These are phyloP conservation scores for Coprinopsis strossmayeri DNA, from an alignment of 768 basidiomycete species.

Conservation along the genomic window DNA sequence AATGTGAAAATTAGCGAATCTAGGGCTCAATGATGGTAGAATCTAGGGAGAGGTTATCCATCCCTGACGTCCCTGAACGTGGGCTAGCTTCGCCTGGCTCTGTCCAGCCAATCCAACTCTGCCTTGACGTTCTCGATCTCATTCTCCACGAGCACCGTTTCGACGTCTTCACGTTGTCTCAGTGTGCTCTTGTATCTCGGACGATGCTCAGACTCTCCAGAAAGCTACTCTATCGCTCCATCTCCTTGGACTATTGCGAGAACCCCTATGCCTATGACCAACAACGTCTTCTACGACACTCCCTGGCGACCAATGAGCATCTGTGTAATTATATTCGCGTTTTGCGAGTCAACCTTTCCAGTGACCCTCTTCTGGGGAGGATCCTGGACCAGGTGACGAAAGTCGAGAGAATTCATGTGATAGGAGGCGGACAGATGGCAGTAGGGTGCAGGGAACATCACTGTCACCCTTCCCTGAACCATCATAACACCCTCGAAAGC, in stretches of 20 bases:
- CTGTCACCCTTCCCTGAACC: neutral
- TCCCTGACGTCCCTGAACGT: no score
- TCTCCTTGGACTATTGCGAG: constrained; percentile 9
- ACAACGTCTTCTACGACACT: neutral
- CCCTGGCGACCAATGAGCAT: neutral
- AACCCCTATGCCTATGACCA: constrained; percentile 9
- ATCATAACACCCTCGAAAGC: neutral
- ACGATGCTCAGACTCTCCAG: constrained; percentile 2
- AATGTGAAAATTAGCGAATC: no score
- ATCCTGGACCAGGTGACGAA: neutral
- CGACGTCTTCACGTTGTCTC: constrained; percentile 1
- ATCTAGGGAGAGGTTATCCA: no score
- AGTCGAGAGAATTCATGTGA: neutral
- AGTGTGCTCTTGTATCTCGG: constrained; percentile 4
- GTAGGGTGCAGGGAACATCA: no score
- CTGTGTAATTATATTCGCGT: constrained; percentile 2
- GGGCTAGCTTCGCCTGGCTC: no score
- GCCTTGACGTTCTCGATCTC: constrained; percentile 10
- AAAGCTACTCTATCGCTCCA: constrained; percentile 8
- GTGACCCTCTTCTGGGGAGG: neutral
- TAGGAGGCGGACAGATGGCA: constrained; percentile 1
- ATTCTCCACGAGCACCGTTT: constrained; percentile 7
- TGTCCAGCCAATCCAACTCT: no score
- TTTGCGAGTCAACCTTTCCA: neutral
- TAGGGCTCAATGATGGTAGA: no score